phyloP scores from a whole-genome alignment of 1,284 basidiomycete genomes.

The Cryptococcus wingfieldii region DNA sequence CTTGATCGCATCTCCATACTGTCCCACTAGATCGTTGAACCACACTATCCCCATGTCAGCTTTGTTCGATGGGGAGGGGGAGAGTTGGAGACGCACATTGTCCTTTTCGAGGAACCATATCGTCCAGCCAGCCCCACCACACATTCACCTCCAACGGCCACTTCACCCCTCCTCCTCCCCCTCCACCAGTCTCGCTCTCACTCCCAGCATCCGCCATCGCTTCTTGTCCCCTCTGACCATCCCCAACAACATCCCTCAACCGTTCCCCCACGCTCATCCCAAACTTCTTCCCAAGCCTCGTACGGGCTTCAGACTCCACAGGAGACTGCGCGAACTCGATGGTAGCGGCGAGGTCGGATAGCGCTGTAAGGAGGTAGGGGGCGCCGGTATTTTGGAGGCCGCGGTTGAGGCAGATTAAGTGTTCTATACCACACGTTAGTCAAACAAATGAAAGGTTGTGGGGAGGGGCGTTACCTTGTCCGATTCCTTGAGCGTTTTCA shows the following conservation, averaged over 20 bases:
- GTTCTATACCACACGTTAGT: slow-evolving; percentile 26
- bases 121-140: slow-evolving; percentile 32
- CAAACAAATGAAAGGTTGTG: not conserved
- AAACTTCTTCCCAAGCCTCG: not conserved
- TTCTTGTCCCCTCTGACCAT: not conserved
- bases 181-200: not conserved
- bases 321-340: slow-evolving; percentile 11
- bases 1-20: slow-evolving; percentile 12
- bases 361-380: slow-evolving; percentile 32
- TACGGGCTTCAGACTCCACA: not conserved
- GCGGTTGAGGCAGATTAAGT: slow-evolving; percentile 43
- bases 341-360: slow-evolving; percentile 23
- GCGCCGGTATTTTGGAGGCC: slow-evolving; percentile 33
- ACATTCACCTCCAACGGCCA: slow-evolving; percentile 16
- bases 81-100: slow-evolving; percentile 15
- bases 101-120: slow-evolving; percentile 28
- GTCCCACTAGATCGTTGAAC: slow-evolving; percentile 20
- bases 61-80: not conserved
- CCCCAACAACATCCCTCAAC: not conserved
- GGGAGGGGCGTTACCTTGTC: slow-evolving; percentile 27
- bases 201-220: not conserved
- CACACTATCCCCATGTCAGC: slow-evolving; percentile 12
- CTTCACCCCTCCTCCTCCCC: not conserved
- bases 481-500: slow-evolving; percentile 40
- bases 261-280: not conserved